These are phyloP conservation scores for Leishmania tarentolae DNA, from an alignment of 208 protist species.

Conservation along the genomic window DNA sequence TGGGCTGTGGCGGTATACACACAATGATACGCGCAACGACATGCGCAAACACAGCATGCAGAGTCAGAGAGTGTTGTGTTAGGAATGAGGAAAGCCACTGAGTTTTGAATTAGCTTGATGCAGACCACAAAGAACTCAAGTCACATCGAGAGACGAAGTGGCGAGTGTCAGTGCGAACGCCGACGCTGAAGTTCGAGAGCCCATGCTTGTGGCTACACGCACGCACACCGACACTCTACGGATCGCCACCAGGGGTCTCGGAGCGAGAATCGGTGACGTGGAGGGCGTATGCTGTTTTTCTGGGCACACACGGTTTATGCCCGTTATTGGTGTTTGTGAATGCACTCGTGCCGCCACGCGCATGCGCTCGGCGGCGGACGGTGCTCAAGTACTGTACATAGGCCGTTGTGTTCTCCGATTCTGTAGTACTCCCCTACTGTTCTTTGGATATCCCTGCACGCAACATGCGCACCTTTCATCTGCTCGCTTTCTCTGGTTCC, in stretches of 20 bases:
- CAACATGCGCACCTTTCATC: background rate
- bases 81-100: no score
- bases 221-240: background rate
- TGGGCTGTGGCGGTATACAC: background rate
- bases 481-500: background rate
- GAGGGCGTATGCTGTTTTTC: background rate
- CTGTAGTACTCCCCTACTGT: background rate
- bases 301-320: background rate
- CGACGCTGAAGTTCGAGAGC: background rate
- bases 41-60: no score
- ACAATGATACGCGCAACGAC: background rate
- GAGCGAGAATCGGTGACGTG: background rate
- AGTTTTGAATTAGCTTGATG: no score
- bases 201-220: background rate
- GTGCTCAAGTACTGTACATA: background rate
- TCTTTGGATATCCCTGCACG: background rate
- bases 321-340: background rate
- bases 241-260: background rate
- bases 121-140: no score
- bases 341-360: background rate
- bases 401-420: no score
- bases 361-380: background rate
- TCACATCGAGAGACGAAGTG: no score
- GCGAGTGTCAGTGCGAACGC: no score
- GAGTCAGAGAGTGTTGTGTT: no score